Base-by-base conservation (phyloP, 2,329 filamentous ascomycete genomes). In the Microdochium nivale region DNA sequence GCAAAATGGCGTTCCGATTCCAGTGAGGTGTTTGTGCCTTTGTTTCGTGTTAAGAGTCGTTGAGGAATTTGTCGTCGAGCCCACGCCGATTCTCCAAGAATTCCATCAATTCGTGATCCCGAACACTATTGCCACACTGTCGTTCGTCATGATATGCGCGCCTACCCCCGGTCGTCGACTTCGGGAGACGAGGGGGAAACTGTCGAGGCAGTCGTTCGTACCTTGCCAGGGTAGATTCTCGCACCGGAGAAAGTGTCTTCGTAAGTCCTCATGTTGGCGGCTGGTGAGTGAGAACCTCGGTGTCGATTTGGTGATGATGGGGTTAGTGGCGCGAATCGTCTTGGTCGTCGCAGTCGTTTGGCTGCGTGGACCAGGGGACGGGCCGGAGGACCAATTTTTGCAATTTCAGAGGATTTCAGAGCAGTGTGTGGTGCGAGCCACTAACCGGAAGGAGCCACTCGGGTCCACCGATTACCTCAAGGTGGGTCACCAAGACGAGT, bases 191-290 rank as follows among this genome's bases (percentile, higher is more conserved):
- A 21, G 9, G 43, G 50, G n/a, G 11, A 25, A 49, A 48, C 33
- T 24, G 37, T 25, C 47, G 25, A 14, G 46, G 10, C 9, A 14
- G 25, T 51, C 77, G 27, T 30, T n/a, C 27, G 73, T 79, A 83
- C 80, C 80, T 83, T 83, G 69, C 80, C 80, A 71, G 79, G 80
- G 79, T 82, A 83, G 64, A 83, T 83, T 75, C 76, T 81, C 77
- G 78, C 75, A 69, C 80, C 80, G 69, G 80, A 83, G 74, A 83
- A 83, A 62, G 73, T 70, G 71, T 83, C 80, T 73, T 83, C 80
- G 80, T 83, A 83, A 70, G 79, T 81, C 73, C 80, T 79, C 80
- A 83, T 83, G 70, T 72, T 81, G 70, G 63, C 67, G 66, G 65
- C 69, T 64, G 65, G 46, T 25, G 65, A 65, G 49, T 55, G 62